These are phyloP conservation scores for Vanrija pseudolonga DNA, from an alignment of 1,284 basidiomycete genomes.

Conservation along the genomic window DNA sequence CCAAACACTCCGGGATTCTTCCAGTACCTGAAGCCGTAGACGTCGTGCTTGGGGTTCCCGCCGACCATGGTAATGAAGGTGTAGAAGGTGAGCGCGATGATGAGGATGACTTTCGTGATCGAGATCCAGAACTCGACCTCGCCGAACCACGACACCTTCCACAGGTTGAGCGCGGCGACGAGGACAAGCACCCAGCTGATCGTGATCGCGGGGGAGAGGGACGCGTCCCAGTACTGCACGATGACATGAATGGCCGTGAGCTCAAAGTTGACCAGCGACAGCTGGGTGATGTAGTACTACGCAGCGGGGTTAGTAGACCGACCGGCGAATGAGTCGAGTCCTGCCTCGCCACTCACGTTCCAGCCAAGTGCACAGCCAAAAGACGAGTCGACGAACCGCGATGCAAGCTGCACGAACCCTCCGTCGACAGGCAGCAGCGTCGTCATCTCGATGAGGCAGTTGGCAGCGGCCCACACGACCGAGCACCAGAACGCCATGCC, in stretches of 20 bases:
- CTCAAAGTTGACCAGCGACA: conserved; percentile 16
- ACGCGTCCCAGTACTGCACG: conserved; percentile 26
- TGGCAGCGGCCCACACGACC: conserved; percentile 20
- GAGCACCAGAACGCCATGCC: conserved; percentile 21
- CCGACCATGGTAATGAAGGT: conserved; percentile 41
- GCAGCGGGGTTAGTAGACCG: neutral
- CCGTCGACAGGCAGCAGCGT: conserved; percentile 24
- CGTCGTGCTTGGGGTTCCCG: conserved; percentile 14
- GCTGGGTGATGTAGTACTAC: neutral
- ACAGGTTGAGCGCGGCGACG: conserved; percentile 25
- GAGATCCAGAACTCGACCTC: conserved; percentile 37
- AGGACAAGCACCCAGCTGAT: conserved; percentile 25
- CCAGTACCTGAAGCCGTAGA: conserved; percentile 35
- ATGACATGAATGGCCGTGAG: conserved; percentile 23
- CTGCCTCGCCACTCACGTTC: conserved; percentile 3
- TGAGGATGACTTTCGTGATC: conserved; percentile 33
- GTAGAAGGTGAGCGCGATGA: conserved; percentile 31
- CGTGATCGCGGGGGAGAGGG: conserved; percentile 29
- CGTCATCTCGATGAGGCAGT: conserved; percentile 28
- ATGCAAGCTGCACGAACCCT: conserved; percentile 22
- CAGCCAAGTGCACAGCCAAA: conserved; percentile 23
- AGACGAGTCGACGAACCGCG: conserved; percentile 21
- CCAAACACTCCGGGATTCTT: conserved; percentile 32
- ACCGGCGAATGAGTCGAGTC: neutral
- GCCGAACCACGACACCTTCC: conserved; percentile 24